phyloP scores from a whole-genome alignment of 108 stramenopile species.

The Nitzschia sp. region DNA sequence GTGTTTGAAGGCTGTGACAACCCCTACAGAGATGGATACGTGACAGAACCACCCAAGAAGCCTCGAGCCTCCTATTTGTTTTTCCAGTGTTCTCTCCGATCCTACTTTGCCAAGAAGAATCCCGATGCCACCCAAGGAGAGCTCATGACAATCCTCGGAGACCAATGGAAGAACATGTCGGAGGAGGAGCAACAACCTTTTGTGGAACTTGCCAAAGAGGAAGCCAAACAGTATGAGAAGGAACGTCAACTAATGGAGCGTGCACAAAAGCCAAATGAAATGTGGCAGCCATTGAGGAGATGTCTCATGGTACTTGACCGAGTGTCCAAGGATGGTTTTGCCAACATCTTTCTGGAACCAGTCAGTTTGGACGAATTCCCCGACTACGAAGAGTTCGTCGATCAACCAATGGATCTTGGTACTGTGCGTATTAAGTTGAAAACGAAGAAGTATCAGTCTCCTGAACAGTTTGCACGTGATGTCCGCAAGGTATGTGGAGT shows the following conservation, averaged over 20 bases:
- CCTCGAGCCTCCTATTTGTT: conserved; percentile 82
- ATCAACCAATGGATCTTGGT: conserved; percentile 89
- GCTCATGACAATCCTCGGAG: conserved; percentile 76
- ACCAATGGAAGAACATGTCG: conserved; percentile 65
- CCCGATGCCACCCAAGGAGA: conserved; percentile 60
- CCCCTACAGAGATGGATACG: conserved; percentile 84
- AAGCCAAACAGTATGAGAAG: conserved; percentile 65
- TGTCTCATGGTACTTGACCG: conserved; percentile 77
- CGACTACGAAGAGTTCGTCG: conserved; percentile 81
- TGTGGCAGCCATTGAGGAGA: conserved; percentile 86
- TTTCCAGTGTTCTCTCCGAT: conserved; percentile 74
- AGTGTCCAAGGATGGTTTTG: conserved; percentile 63
- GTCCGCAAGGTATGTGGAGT: conserved; percentile 63
- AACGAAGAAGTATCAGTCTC: conserved; percentile 63
- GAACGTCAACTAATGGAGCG: conserved; percentile 70
- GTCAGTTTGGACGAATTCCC: conserved; percentile 75
- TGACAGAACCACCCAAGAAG: conserved; percentile 85
- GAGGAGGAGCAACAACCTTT: conserved; percentile 75
- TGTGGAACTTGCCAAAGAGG: conserved; percentile 72
- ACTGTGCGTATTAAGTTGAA: conserved; percentile 68
- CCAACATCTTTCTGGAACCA: conserved; percentile 85
- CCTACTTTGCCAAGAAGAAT: conserved; percentile 63
- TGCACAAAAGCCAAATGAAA: conserved; percentile 77
- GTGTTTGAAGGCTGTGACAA: conserved; percentile 73
- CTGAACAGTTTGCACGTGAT: conserved; percentile 85